These are phyloP conservation scores for Ogataea siamensis DNA, from an alignment of 805 yeast species.

Conservation along the genomic window DNA sequence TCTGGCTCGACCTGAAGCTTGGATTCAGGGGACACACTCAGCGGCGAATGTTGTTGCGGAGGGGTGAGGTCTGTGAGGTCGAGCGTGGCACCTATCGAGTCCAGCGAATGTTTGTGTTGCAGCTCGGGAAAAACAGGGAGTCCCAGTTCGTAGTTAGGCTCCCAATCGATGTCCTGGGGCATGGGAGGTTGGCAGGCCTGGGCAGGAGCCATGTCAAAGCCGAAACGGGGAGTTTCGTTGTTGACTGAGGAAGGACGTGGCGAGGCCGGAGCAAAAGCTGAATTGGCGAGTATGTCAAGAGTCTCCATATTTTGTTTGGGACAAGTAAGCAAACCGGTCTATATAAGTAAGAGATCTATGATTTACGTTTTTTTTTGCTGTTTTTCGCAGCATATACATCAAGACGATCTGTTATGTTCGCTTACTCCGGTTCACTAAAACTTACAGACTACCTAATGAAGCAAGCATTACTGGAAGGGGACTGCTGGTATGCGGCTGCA, in stretches of 20 bases:
- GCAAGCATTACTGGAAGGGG: constrained; percentile 2
- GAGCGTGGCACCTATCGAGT: background rate
- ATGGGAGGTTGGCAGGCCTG: constrained; percentile 26
- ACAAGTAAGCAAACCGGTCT: background rate
- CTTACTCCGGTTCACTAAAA: constrained; percentile 3
- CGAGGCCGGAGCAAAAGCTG: background rate
- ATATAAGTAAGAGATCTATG: constrained; percentile 8
- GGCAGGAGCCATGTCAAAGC: constrained; percentile 23
- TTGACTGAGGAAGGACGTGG: background rate
- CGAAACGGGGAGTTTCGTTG: constrained; percentile 10
- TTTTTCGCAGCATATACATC: constrained; percentile 2
- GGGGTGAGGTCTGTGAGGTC: constrained; percentile 1
- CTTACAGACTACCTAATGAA: constrained; percentile 6
- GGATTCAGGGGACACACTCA: constrained; percentile 3
- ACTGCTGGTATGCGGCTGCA: constrained; percentile 4
- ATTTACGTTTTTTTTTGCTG: constrained; percentile 4
- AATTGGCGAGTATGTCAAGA: constrained; percentile 1
- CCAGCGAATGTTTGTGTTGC: constrained; percentile 1
- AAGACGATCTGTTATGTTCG: constrained; percentile 2
- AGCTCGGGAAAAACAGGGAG: background rate
- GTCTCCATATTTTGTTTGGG: constrained; percentile 3
- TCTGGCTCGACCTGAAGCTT: background rate
- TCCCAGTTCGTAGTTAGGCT: constrained; percentile 2
- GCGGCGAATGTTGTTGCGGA: constrained; percentile 3
- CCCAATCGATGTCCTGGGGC: constrained; percentile 1